phyloP scores from a whole-genome alignment of 352 stramenopile species.

The Globisporangium carolinianum region DNA sequence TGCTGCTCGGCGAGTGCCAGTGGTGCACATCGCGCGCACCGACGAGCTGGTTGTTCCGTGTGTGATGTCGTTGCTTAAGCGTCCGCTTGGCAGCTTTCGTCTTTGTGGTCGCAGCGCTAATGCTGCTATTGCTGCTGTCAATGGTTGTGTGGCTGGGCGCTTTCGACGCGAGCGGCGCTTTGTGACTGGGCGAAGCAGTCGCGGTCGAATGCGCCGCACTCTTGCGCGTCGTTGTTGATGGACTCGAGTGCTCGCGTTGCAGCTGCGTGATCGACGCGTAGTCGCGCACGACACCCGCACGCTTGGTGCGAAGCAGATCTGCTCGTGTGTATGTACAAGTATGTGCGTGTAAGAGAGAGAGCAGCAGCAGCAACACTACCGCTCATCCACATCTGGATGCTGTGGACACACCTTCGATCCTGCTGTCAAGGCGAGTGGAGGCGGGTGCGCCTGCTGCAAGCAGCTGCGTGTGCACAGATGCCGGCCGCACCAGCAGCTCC shows the following conservation, averaged over 20 bases:
- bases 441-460: background rate
- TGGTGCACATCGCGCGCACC: background rate
- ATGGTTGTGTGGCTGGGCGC: background rate
- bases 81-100: background rate
- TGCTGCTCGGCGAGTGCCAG: background rate
- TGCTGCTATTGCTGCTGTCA: background rate
- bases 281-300: constrained; percentile 1
- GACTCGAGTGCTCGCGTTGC: constrained; percentile 11
- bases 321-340: background rate
- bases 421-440: constrained; percentile 5
- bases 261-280: constrained; percentile 4
- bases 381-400: too few relatives aligned
- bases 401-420: constrained; percentile 6
- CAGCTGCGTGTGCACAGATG: too few relatives aligned
- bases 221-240: constrained; percentile 6
- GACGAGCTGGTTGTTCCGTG: constrained; percentile 1
- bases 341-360: background rate
- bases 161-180: background rate
- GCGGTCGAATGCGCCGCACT: background rate
- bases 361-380: background rate
- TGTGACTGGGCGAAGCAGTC: background rate
- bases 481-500: background rate
- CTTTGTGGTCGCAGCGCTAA: background rate
- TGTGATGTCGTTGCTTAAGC: background rate
- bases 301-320: constrained; percentile 11